phyloP scores from a whole-genome alignment of 2,329 filamentous ascomycete genomes.

The Lojkania enalia region DNA sequence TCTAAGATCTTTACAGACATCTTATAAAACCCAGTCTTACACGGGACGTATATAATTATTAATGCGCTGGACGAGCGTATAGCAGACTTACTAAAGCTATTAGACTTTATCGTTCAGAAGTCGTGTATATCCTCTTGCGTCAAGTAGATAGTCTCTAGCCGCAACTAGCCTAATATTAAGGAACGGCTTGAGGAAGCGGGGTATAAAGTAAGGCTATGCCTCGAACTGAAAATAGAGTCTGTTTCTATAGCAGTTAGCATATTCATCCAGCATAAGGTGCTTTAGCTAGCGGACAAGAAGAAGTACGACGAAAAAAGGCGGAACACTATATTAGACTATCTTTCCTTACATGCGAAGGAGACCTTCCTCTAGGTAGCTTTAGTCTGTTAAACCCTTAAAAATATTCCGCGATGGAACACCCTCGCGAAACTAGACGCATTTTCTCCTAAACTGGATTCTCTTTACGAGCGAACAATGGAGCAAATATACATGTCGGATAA shows the following conservation, averaged over 20 bases:
- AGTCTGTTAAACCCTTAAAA: constrained; percentile 6
- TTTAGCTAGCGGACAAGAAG: constrained; percentile 42
- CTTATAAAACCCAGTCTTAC: neutral
- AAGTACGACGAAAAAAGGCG: neutral
- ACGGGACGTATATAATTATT: constrained; percentile 1
- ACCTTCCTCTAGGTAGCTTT: neutral
- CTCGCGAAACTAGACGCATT: constrained; percentile 8
- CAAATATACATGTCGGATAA: constrained; percentile 3
- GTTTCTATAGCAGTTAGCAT: constrained; percentile 40
- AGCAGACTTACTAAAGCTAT: constrained; percentile 5
- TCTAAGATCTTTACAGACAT: neutral
- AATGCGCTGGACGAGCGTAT: constrained; percentile 4
- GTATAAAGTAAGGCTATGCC: constrained; percentile 26
- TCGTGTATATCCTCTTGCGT: constrained; percentile 1
- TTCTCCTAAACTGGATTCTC: constrained; percentile 3
- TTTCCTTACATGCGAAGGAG: constrained; percentile 29
- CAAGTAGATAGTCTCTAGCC: constrained; percentile 8
- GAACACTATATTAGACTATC: constrained; percentile 3
- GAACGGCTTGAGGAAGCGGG: constrained; percentile 22
- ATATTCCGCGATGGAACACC: constrained; percentile 8
- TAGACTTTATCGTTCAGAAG: constrained; percentile 5
- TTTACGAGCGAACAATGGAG: constrained; percentile 6
- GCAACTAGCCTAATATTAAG: constrained; percentile 33
- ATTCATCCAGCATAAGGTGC: constrained; percentile 45
- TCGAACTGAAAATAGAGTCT: constrained; percentile 38